Base-by-base conservation (phyloP, 2,329 filamentous ascomycete species). In the Diaporthe sp. region DNA sequence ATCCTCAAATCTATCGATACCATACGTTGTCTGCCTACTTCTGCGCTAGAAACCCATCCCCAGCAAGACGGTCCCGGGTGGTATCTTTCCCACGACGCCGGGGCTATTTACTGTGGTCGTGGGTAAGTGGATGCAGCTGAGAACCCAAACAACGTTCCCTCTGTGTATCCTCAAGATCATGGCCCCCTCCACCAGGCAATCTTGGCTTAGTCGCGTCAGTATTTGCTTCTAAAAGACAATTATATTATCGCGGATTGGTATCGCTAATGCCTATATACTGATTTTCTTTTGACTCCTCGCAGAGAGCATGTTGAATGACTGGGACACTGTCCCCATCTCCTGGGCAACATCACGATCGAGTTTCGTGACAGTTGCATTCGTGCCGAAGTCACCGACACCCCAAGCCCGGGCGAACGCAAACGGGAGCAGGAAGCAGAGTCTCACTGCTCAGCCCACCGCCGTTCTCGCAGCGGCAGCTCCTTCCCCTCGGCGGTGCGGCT, bases 401-500 rank as follows among this genome's bases (percentile, higher is more conserved):
- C 47, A 20, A 39, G 31, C 17, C 63, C 22, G 37, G 63, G 47
- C 63, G 44, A 25, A 53, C 15, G 34, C 39, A 25, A 51, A 51
- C 17, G 28, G 53, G 13, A n/a, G 34, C 7, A 8, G 13, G 28
- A 8, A 2, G 37, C 13, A 63, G 28, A 34, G 5, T 55, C 84
- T 79, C 85, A 82, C 76, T 83, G 79, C 81, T 93, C 88, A 39
- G 92, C 91, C 96, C 96, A 98, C 80, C 94, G 90, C 83, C 89
- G 88, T 85, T 98, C 96, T 72, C 96, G 89, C 73, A 97, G 82
- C 1, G 94, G 90, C 86, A 92, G 89, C 77, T 94, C 90, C 78
- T 89, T 88, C n/a, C 85, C 87, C 6, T 83, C 79, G 3, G 81
- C 82, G 31, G 80, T 80, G 63, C 94, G 89, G 76, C 88, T 90